A percentile compares a stretch with the other conserved stretches of the same genome.
Evolutionary conservation across 2,329 filamentous ascomycete genomes (phyloP).

Genomic region (Colletotrichum coccodes): DNA sequence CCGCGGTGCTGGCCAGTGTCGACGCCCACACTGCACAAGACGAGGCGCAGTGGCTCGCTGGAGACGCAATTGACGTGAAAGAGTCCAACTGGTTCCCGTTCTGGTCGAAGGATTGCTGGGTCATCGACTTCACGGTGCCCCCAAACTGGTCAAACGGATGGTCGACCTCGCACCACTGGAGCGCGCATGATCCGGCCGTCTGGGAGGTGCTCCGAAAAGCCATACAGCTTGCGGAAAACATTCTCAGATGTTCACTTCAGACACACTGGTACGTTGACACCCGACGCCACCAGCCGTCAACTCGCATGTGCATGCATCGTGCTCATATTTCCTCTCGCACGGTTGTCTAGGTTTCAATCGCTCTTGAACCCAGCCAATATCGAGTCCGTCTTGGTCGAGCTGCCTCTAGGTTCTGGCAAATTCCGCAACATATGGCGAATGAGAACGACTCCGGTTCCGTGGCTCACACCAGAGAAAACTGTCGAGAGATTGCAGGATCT

Average conservation of each 20-base stretch:
- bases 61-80: neutral
- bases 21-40: neutral
- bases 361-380: neutral
- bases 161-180: neutral
- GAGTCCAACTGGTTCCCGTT: conserved; percentile 24
- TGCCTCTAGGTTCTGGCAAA: neutral
- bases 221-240: conserved; percentile 31
- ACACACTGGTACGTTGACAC: conserved; percentile 19
- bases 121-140: conserved; percentile 4
- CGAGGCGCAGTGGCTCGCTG: neutral
- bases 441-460: neutral
- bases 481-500: neutral
- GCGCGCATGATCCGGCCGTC: conserved; percentile 12
- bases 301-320: too few species aligned
- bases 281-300: too few species aligned
- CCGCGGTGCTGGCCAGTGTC: conserved; percentile 1
- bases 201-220: conserved; percentile 25
- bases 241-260: conserved; percentile 4
- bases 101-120: conserved; percentile 29
- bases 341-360: neutral
- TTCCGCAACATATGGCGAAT: neutral
- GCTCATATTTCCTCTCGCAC: neutral
- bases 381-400: neutral
- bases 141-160: neutral
- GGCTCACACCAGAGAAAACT: neutral